Evolutionary conservation across 2,329 filamentous ascomycete genomes (phyloP).

Genomic region (Aspergillus sp.): DNA sequence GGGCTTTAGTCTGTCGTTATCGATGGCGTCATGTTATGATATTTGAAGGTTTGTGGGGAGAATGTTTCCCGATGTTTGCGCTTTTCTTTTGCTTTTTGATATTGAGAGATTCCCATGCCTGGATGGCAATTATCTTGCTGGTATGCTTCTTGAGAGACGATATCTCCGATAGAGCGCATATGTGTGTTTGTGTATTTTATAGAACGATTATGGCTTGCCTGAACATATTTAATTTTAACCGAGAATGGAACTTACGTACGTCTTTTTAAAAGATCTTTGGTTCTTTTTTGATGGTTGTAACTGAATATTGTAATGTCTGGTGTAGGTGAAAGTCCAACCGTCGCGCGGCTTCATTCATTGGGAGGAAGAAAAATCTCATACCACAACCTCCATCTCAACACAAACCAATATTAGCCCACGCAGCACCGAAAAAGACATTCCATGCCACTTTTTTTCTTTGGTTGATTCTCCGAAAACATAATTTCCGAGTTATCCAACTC

Average conservation of each 20-base stretch:
- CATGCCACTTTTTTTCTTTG: not conserved
- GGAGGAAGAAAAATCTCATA: slow-evolving; percentile 10
- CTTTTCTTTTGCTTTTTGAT: slow-evolving; percentile 6
- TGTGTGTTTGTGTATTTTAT: slow-evolving; percentile 11
- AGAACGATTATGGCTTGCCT: slow-evolving; percentile 3
- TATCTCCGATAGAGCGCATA: slow-evolving; percentile 7
- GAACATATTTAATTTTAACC: not conserved
- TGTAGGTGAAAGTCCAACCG: not conserved
- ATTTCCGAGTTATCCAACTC: not conserved
- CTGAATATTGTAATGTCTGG: not conserved
- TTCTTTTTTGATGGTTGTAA: not conserved
- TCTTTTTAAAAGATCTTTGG: not conserved
- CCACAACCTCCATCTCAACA: slow-evolving; percentile 1
- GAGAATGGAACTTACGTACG: not conserved
- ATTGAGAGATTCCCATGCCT: not conserved
- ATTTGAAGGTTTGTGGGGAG: slow-evolving; percentile 11
- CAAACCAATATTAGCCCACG: not conserved
- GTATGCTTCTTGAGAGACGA: not conserved
- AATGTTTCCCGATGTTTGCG: slow-evolving; percentile 1
- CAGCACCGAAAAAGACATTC: not conserved
- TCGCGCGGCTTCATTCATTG: slow-evolving; percentile 1
- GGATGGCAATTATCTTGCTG: not conserved
- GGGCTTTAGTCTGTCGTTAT: slow-evolving; percentile 18
- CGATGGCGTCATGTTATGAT: slow-evolving; percentile 29
- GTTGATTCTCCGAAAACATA: not conserved